Percentiles rank a stretch among this genome's conserved stretches.
These are phyloP conservation scores for Metschnikowia amazonensis DNA, from an alignment of 805 yeast genomes.

Conservation along the genomic window DNA sequence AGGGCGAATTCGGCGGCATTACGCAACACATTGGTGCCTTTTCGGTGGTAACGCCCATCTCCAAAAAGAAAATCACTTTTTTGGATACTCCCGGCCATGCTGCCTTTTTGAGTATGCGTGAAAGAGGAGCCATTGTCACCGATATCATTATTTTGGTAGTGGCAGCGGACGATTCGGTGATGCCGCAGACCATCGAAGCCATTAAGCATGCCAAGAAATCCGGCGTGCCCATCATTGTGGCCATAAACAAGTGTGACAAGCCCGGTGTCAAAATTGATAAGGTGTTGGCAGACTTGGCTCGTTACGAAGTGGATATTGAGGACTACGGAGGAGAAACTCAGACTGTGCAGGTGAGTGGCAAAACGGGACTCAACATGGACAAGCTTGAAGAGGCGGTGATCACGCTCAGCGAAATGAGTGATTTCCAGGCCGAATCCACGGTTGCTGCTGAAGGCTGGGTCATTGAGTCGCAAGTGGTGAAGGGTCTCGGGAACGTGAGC, in stretches of 20 bases:
- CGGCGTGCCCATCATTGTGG: constrained; percentile 81
- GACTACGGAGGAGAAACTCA: constrained; percentile 95
- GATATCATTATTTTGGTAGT: constrained; percentile 91
- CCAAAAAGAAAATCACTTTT: constrained; percentile 78
- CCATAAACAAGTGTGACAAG: constrained; percentile 88
- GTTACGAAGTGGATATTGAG: constrained; percentile 78
- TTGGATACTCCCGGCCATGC: constrained; percentile 98
- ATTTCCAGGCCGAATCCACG: constrained; percentile 59
- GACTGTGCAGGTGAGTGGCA: constrained; percentile 81
- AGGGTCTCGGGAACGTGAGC: constrained; percentile 81
- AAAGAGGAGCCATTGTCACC: constrained; percentile 91
- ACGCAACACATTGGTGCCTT: constrained; percentile 99
- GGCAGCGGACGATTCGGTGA: constrained; percentile 95
- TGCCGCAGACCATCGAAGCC: constrained; percentile 97
- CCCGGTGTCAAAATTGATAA: constrained; percentile 70
- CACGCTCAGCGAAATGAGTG: constrained; percentile 78
- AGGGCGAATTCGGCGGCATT: constrained; percentile 89
- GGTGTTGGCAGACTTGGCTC: constrained; percentile 73
- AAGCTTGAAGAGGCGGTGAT: constrained; percentile 85
- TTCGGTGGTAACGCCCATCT: constrained; percentile 71
- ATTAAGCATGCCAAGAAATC: constrained; percentile 85
- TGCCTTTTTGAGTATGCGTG: constrained; percentile 93
- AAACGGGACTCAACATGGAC: constrained; percentile 87
- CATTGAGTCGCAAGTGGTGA: constrained; percentile 76
- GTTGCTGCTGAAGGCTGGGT: constrained; percentile 80